A percentile compares a stretch with the other conserved stretches of the same genome.
phyloP scores from a whole-genome alignment of 805 yeast species.

The Diddensiella transvaalensis region DNA sequence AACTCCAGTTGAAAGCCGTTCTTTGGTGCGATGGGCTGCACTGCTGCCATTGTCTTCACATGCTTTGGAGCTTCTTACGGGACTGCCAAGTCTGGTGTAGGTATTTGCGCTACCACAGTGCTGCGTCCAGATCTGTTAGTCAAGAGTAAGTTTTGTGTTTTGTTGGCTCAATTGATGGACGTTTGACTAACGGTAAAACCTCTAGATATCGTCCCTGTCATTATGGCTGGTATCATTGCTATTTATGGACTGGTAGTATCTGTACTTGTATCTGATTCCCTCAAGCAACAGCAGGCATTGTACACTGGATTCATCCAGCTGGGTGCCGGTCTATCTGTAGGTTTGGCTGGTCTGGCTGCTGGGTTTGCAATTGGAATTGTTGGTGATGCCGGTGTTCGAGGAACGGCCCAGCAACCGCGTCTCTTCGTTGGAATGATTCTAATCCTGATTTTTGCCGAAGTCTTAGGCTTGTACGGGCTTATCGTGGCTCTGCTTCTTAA shows the following conservation, averaged over 20 bases:
- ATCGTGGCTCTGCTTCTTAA: constrained; percentile 96
- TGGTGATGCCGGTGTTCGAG: constrained; percentile 99
- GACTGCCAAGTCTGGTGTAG: constrained; percentile 98
- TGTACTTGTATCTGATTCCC: constrained; percentile 85
- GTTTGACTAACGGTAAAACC: not conserved
- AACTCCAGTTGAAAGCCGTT: constrained; percentile 60
- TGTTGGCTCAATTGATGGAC: not conserved
- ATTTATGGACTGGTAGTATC: constrained; percentile 96
- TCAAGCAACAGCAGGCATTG: constrained; percentile 85
- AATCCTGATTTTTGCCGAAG: constrained; percentile 98
- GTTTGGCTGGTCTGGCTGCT: constrained; percentile 95
- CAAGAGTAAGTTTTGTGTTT: constrained; percentile 41
- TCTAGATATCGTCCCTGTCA: constrained; percentile 80
- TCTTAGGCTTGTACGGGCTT: constrained; percentile 95
- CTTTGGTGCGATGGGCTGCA: constrained; percentile 99
- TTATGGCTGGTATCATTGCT: constrained; percentile 99
- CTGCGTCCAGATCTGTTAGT: constrained; percentile 95
- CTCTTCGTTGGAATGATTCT: constrained; percentile 97
- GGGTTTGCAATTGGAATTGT: constrained; percentile 99
- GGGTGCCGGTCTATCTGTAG: constrained; percentile 97
- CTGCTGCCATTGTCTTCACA: constrained; percentile 98
- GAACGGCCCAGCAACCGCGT: constrained; percentile 97
- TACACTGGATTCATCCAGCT: constrained; percentile 97
- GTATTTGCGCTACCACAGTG: constrained; percentile 97
- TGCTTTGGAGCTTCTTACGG: constrained; percentile 99